Percentiles rank a stretch among this genome's conserved stretches.
Evolutionary conservation across 83 land plant species (phyloP).

Genomic region (Picea abies): DNA sequence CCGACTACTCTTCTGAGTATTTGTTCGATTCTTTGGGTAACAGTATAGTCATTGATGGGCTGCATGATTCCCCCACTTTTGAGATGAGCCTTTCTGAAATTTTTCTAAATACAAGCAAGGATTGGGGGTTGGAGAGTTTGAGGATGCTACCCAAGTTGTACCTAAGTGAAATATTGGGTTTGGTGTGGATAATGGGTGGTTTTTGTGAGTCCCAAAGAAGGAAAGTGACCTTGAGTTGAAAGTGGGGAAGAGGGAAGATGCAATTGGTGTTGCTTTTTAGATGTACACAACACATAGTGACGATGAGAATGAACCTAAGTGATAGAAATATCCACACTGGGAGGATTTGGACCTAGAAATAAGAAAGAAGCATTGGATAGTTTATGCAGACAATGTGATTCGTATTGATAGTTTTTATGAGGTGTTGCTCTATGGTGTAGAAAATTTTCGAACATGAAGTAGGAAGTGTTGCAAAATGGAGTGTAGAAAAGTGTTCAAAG

Average conservation of each 20-base stretch:
- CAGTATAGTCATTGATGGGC: conserved; percentile 22
- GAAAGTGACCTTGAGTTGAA: conserved; percentile 13
- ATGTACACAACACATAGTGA: neutral
- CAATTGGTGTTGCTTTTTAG: neutral
- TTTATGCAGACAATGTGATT: conserved; percentile 25
- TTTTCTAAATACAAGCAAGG: neutral
- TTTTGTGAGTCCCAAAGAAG: neutral
- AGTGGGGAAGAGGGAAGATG: conserved; percentile 24
- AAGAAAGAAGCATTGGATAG: conserved; percentile 49
- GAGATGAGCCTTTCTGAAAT: conserved; percentile 1
- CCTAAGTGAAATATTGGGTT: neutral
- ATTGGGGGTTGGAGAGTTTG: neutral
- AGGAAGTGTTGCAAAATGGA: conserved; percentile 22
- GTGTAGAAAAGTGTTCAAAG: conserved; percentile 23
- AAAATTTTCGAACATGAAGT: neutral
- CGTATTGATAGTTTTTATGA: conserved; percentile 42
- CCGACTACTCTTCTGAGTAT: conserved; percentile 20
- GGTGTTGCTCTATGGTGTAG: conserved; percentile 37
- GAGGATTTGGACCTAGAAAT: conserved; percentile 32
- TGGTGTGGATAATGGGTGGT: neutral
- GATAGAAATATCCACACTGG: conserved; percentile 35
- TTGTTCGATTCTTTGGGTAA: conserved; percentile 13
- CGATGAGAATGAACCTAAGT: conserved; percentile 16
- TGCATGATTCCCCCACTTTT: conserved; percentile 26
- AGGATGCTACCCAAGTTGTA: neutral